These are phyloP conservation scores for Dictyophora rubrovolvata DNA, from an alignment of 768 basidiomycete genomes.

Conservation along the genomic window DNA sequence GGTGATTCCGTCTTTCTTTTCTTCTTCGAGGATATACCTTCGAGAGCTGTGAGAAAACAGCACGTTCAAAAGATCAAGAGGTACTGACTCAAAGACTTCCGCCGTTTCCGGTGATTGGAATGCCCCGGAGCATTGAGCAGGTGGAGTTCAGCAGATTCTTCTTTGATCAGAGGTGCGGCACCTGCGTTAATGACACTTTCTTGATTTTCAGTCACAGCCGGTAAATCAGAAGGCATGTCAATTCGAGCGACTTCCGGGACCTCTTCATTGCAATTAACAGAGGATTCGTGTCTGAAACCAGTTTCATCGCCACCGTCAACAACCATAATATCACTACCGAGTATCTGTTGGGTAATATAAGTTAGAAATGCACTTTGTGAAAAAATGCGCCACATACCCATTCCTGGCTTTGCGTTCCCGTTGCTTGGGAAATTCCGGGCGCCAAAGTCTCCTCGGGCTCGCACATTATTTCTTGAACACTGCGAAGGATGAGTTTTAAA, in stretches of 20 bases:
- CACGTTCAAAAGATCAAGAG: background rate
- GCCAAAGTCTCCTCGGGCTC: background rate
- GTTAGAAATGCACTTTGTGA: background rate
- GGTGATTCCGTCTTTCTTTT: background rate
- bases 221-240: no score
- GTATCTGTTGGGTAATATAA: no score
- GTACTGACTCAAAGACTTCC: background rate
- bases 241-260: no score
- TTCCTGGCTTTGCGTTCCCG: conserved; percentile 2
- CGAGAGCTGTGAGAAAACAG: background rate
- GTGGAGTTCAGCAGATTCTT: background rate
- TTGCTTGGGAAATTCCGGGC: conserved; percentile 1
- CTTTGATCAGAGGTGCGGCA: background rate
- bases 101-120: background rate
- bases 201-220: no score
- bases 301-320: no score
- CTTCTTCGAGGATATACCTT: background rate
- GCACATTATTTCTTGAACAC: conserved; percentile 8
- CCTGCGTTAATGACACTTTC: background rate
- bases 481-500: conserved; percentile 27
- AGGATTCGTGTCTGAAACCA: no score
- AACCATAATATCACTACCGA: background rate
- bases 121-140: background rate
- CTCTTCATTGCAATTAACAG: no score
- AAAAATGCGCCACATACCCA: background rate